Evolutionary conservation across 352 stramenopile genomes (phyloP).

Genomic region (Pythium folliculosum): DNA sequence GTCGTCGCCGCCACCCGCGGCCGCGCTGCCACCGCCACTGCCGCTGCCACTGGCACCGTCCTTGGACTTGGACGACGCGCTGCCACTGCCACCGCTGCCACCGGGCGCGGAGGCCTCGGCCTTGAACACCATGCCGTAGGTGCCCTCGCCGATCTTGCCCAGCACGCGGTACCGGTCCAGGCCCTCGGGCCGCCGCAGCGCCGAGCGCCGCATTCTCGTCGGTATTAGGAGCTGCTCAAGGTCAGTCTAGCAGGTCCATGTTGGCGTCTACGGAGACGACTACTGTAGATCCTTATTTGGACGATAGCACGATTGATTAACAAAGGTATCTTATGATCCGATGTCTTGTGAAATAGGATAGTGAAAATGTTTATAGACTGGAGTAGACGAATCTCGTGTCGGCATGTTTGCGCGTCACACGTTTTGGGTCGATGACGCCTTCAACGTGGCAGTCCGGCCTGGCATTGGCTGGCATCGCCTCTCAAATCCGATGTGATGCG

Average conservation of each 20-base stretch:
- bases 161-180: slow-evolving; percentile 86
- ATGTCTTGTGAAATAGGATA: neutral
- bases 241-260: neutral
- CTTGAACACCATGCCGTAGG: slow-evolving; percentile 90
- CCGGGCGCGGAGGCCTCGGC: slow-evolving; percentile 59
- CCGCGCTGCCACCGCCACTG: neutral
- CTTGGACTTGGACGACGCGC: slow-evolving; percentile 9
- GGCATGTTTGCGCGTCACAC: slow-evolving; percentile 10
- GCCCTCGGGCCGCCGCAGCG: slow-evolving; percentile 64
- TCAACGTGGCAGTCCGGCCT: slow-evolving; percentile 26
- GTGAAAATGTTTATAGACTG: neutral
- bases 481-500: neutral
- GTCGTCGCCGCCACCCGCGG: slow-evolving; percentile 37
- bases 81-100: neutral
- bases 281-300: slow-evolving; percentile 7
- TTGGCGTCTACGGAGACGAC: neutral
- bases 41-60: neutral
- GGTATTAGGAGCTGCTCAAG: neutral
- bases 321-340: neutral
- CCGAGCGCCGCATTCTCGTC: slow-evolving; percentile 53
- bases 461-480: neutral
- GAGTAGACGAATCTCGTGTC: neutral
- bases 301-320: neutral
- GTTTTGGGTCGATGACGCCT: slow-evolving; percentile 11
- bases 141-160: slow-evolving; percentile 88